phyloP scores from a whole-genome alignment of 306 rosid species.

The Dalbergia cochinchinensis region DNA sequence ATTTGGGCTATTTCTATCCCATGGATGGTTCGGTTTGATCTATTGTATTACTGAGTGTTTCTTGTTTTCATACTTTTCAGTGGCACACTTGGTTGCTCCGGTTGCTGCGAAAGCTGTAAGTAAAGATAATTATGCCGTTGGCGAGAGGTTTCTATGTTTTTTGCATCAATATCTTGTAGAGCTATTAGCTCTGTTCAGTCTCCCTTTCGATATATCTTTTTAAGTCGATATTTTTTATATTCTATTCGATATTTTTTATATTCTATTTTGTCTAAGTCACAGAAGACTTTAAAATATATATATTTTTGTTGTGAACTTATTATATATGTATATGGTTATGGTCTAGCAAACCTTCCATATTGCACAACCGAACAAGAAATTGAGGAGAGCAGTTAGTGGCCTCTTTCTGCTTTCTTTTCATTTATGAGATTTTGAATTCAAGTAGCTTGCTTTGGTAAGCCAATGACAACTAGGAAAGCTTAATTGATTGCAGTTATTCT shows the following conservation, averaged over 20 bases:
- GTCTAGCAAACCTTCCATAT: slow-evolving; percentile 26
- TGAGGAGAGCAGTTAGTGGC: slow-evolving; percentile 24
- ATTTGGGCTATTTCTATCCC: slow-evolving; percentile 4
- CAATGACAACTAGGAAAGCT: slow-evolving; percentile 16
- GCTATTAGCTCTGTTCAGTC: background rate
- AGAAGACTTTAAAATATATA: background rate
- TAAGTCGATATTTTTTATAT: background rate
- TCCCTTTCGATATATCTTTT: background rate
- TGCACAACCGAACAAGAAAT: background rate
- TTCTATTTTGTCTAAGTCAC: background rate
- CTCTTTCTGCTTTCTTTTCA: slow-evolving; percentile 17
- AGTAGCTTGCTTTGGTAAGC: slow-evolving; percentile 35
- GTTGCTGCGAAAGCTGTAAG: slow-evolving; percentile 77
- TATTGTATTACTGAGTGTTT: slow-evolving; percentile 19
- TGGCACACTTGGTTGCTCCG: slow-evolving; percentile 63
- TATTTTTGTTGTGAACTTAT: background rate
- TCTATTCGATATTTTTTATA: background rate
- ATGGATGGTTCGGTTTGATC: slow-evolving; percentile 29
- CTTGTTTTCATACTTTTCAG: slow-evolving; percentile 58
- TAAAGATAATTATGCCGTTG: slow-evolving; percentile 40
- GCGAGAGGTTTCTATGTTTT: slow-evolving; percentile 38
- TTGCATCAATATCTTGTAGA: slow-evolving; percentile 17
- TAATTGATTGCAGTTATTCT: slow-evolving; percentile 18
- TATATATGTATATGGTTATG: background rate
- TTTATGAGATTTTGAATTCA: background rate